Evolutionary conservation across 352 stramenopile species (phyloP).

Genomic region (Phytophthora sp.): DNA sequence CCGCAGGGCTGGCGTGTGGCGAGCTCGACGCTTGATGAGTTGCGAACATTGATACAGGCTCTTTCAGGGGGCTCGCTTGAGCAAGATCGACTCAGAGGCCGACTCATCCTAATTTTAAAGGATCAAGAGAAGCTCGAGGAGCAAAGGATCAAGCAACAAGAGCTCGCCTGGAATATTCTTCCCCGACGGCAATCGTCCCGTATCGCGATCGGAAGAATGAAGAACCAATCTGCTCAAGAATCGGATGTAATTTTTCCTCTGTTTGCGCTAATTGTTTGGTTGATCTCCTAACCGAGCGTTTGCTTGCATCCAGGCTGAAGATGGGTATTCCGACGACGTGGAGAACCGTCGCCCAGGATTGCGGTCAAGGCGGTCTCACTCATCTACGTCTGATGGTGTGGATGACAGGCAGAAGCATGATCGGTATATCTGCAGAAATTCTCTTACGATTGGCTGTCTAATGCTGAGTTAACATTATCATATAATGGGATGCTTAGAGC

Average conservation of each 20-base stretch:
- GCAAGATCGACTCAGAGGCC: constrained; percentile 74
- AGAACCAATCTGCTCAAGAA: constrained; percentile 58
- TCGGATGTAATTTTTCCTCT: constrained; percentile 47
- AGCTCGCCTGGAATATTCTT: constrained; percentile 78
- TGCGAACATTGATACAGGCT: constrained; percentile 58
- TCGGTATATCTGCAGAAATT: constrained; percentile 51
- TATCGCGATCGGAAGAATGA: constrained; percentile 83
- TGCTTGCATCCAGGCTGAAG: constrained; percentile 28
- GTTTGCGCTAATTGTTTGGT: not conserved
- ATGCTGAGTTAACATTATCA: too few species aligned
- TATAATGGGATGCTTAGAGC: too few species aligned
- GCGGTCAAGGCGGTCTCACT: constrained; percentile 27
- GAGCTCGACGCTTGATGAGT: constrained; percentile 69
- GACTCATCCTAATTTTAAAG: constrained; percentile 83
- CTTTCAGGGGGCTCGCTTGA: constrained; percentile 73
- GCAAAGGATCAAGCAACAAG: constrained; percentile 68
- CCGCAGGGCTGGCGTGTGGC: constrained; percentile 74
- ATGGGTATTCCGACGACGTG: constrained; percentile 25
- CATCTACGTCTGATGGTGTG: constrained; percentile 19
- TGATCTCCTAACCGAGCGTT: too few species aligned
- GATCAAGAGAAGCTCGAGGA: constrained; percentile 73
- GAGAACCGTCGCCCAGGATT: constrained; percentile 27
- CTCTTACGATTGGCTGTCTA: too few species aligned
- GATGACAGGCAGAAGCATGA: constrained; percentile 59
- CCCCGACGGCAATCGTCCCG: constrained; percentile 84